These are phyloP conservation scores for Scalesia atractyloides DNA, from an alignment of 129 eudicot genomes.

Conservation along the genomic window DNA sequence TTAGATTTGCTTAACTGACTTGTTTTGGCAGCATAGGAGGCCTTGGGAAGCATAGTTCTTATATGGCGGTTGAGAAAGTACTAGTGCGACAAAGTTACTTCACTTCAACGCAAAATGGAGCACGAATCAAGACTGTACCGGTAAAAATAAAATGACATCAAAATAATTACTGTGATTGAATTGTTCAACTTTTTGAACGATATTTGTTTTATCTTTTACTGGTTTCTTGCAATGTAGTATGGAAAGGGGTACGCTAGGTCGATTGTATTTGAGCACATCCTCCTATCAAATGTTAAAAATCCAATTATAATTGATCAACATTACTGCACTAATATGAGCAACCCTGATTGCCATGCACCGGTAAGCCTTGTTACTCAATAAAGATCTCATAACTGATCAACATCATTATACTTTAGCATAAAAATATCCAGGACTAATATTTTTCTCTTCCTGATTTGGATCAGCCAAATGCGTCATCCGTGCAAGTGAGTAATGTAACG, in stretches of 20 bases:
- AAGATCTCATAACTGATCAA: not conserved
- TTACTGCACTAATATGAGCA: conserved; percentile 16
- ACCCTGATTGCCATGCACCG: not conserved
- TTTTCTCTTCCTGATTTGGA: not conserved
- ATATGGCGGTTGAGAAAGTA: conserved; percentile 33
- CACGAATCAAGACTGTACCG: conserved; percentile 55
- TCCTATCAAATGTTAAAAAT: conserved; percentile 21
- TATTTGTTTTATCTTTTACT: not conserved
- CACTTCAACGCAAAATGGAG: conserved; percentile 38
- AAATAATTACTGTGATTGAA: not conserved
- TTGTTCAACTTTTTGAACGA: not conserved
- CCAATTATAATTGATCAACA: conserved; percentile 50
- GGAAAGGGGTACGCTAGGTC: conserved; percentile 36
- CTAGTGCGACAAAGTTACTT: conserved; percentile 36
- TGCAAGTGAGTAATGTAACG: conserved; percentile 38
- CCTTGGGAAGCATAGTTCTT: conserved; percentile 33
- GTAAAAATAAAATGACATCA: conserved; percentile 21
- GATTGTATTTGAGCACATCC: conserved; percentile 29
- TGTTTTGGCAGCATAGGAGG: conserved; percentile 42
- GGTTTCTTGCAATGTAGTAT: conserved; percentile 12
- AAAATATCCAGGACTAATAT: not conserved
- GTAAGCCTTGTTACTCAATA: conserved; percentile 11
- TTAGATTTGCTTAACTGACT: not conserved
- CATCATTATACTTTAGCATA: too few species aligned
- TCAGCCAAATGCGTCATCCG: conserved; percentile 18